A percentile compares a stretch with the other conserved stretches of the same genome.
These are phyloP conservation scores for Pythium aquatile DNA, from an alignment of 352 stramenopile species.

Conservation along the genomic window DNA sequence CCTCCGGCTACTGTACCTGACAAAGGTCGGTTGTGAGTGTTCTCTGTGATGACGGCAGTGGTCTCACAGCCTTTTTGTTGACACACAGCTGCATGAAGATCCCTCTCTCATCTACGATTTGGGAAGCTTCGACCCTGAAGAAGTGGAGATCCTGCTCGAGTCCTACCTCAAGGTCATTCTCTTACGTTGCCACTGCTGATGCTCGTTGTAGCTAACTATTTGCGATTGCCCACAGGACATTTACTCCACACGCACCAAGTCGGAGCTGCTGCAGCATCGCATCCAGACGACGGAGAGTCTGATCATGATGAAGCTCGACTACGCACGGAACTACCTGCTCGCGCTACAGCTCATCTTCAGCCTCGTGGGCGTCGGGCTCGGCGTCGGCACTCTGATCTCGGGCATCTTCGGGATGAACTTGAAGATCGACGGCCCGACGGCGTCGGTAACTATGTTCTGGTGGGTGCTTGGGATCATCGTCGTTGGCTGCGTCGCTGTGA, in stretches of 20 bases:
- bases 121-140: slow-evolving; percentile 36
- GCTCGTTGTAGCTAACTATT: not conserved
- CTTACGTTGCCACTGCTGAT: not conserved
- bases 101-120: slow-evolving; percentile 31
- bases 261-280: slow-evolving; percentile 33
- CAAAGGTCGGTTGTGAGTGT: slow-evolving; percentile 20
- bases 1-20: slow-evolving; percentile 37
- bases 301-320: slow-evolving; percentile 53
- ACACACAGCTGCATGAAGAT: slow-evolving; percentile 25
- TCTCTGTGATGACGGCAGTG: not conserved
- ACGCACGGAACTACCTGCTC: slow-evolving; percentile 50
- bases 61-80: not conserved
- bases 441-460: slow-evolving; percentile 33
- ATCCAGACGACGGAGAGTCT: slow-evolving; percentile 37
- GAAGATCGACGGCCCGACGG: slow-evolving; percentile 27
- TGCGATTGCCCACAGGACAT: slow-evolving; percentile 25
- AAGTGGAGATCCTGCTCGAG: slow-evolving; percentile 38
- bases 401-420: slow-evolving; percentile 54
- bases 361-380: slow-evolving; percentile 32
- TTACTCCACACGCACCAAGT: slow-evolving; percentile 34
- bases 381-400: slow-evolving; percentile 39
- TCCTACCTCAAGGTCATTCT: slow-evolving; percentile 32
- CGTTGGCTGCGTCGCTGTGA: slow-evolving; percentile 21
- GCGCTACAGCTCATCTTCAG: slow-evolving; percentile 46
- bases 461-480: slow-evolving; percentile 33